Evolutionary conservation across 2,329 filamentous ascomycete genomes (phyloP), one percentile per base, ranked within the genome.

Genomic region (Scedosporium aurantiacum): DNA sequence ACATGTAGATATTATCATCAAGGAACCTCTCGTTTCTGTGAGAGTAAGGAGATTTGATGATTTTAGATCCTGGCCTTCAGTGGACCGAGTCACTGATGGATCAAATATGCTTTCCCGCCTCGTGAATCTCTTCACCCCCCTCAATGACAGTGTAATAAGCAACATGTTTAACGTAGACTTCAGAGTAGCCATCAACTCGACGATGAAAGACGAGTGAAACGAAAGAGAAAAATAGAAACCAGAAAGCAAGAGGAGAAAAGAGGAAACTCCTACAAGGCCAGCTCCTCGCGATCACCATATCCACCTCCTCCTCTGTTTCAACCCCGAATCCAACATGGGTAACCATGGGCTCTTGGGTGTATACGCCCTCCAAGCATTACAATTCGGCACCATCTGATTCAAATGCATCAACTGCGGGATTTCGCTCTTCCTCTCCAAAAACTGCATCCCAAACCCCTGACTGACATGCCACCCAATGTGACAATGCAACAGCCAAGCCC

Each of bases 401-500:
- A 67, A 52, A 32, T 63, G 12, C 60, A 67, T 61, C 5, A 61
- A 10, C 7, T 12, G 10, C n/a, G 47, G 14, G 41, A 67, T 67
- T 4, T 66, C 64, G 47, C 57, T 50, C 62, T 62, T 60, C 45
- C 68, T 67, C 67, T 72, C 82, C 4, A 84, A 70, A 62, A 84
- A 78, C 65, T 81, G 77, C 45, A 78, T 66, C 5, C 81, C 72
- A 57, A 84, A 75, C 2, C 82, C 82, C 8, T 75, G 75, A 0
- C 78, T 79, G 1, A 77, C 76, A 66, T 82, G 80, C 78, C 75
- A 79, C 16, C 76, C 75, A 62, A 79, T 79, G 66, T 79, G 76
- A 68, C 76, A 79, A 66, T 79, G 76, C 68, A 78, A 69, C 37
- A 78, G 65, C 75, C 76, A 78, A 32, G 72, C 68, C 56, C 79